Percentiles rank a stretch among this genome's conserved stretches.
phyloP scores from a whole-genome alignment of 2,329 filamentous ascomycete species.

The Drechslerella coelobrocha region DNA sequence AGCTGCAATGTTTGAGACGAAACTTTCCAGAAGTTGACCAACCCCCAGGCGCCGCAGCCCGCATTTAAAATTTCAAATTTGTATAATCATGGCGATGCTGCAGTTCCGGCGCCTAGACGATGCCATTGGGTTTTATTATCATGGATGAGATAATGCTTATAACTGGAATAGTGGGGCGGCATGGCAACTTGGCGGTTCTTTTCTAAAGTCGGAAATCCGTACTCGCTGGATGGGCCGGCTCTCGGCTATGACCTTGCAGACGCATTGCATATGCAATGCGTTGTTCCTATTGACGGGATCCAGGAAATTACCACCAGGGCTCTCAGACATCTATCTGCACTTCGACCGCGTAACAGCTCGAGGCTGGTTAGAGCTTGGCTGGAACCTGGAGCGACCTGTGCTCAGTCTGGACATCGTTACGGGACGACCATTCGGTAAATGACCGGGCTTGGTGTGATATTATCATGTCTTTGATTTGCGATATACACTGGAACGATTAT shows the following conservation, averaged over 20 bases:
- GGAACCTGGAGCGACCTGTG: background rate
- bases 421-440: background rate
- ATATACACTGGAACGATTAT: too few relatives aligned
- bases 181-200: too few relatives aligned
- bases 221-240: too few relatives aligned
- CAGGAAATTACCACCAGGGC: conserved; percentile 49
- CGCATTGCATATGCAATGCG: conserved; percentile 50
- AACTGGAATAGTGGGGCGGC: too few relatives aligned
- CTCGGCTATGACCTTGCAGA: conserved; percentile 40
- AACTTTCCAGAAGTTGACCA: background rate
- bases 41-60: too few relatives aligned
- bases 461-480: background rate
- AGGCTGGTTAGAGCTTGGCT: background rate
- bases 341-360: too few relatives aligned
- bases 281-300: conserved; percentile 49
- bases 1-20: background rate
- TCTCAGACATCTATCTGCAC: conserved; percentile 43
- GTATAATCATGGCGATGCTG: too few relatives aligned
- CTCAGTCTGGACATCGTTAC: background rate
- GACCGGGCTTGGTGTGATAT: background rate
- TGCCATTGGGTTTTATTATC: too few relatives aligned
- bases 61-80: too few relatives aligned
- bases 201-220: too few relatives aligned
- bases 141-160: too few relatives aligned
- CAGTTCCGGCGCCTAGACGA: too few relatives aligned